Evolutionary conservation across 1,284 basidiomycete genomes (phyloP), one percentile per base, ranked within the genome.

Genomic region (Leccinum proliferum): DNA sequence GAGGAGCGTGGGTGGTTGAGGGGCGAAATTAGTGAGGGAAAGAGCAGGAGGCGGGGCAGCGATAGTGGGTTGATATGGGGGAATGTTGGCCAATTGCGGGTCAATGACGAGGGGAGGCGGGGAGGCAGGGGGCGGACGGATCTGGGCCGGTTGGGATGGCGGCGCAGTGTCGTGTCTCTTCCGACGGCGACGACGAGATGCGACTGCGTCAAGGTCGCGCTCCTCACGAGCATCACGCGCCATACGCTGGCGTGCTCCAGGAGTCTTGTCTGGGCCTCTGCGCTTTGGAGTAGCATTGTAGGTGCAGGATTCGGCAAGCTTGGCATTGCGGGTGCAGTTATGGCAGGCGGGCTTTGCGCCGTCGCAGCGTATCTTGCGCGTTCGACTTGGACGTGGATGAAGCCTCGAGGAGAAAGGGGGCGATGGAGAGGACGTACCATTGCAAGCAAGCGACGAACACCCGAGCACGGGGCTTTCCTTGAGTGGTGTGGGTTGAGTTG

Each of bases 371-470:
- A 89, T 90, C 73, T 92, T 92, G 37, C 89, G 83, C 34, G 79
- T 81, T 39, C 90, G 89, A 70, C 89, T 92, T 66, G 37, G 8
- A 48, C 14, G 43, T 1, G 18, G 46, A 34, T 70, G 46, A 69
- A 29, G n/a, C 6, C 14, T 5, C 7, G 5, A 37, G 60, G 61
- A 63, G 60, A 48, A 60, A 34, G 25, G 5, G 2, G 6, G 9
- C 25, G 7, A 62, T 15, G 39, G 11, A 55, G 10, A 41, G 1
- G 43, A 76, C 81, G 57, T 63, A 88, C 89, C 89, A 91, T 74
- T 90, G 89, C 14, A 86, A 55, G 71, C 89, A 91, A 41, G 89
- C 89, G 46, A 91, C 86, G 67, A 85, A 91, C n/a, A 91, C 89
- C 56, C 89, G 80, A 32, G 84, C 81, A 18, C 89, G 81, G 29